These are phyloP conservation scores for Betula pendula DNA, from an alignment of 306 rosid species.

Conservation along the genomic window DNA sequence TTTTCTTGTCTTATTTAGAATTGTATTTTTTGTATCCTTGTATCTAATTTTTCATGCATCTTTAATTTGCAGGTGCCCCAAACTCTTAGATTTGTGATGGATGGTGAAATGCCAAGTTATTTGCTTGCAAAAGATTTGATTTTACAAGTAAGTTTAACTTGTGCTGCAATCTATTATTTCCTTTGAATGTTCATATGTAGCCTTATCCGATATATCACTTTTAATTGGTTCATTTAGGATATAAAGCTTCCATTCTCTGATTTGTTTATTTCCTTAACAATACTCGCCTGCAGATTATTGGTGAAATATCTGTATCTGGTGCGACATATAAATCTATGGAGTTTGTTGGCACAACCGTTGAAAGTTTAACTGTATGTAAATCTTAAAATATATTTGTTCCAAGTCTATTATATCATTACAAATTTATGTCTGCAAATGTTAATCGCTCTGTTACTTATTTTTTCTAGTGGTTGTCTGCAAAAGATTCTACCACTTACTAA, in stretches of 20 bases:
- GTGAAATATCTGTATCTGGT: slow-evolving; percentile 88
- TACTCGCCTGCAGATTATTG: slow-evolving; percentile 64
- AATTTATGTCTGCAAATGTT: slow-evolving; percentile 5
- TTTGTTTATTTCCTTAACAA: slow-evolving; percentile 4
- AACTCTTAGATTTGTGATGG: slow-evolving; percentile 78
- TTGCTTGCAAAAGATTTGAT: slow-evolving; percentile 96
- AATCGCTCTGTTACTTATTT: background rate
- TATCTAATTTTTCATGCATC: background rate
- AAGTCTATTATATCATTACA: background rate
- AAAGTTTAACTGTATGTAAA: slow-evolving; percentile 71
- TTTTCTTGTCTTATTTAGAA: slow-evolving; percentile 8
- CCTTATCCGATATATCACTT: background rate
- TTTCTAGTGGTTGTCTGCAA: too few species aligned
- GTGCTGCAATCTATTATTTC: background rate
- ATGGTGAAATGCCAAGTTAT: slow-evolving; percentile 93
- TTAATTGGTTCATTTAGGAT: background rate
- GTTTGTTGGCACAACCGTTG: slow-evolving; percentile 82
- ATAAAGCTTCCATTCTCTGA: background rate
- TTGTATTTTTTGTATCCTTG: background rate
- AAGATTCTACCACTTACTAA: too few species aligned
- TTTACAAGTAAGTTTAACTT: slow-evolving; percentile 66
- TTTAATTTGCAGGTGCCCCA: slow-evolving; percentile 76
- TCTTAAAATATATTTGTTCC: background rate
- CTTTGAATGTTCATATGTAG: background rate
- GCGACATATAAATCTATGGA: slow-evolving; percentile 96